These are phyloP conservation scores for Parascedosporium putredinis DNA, from an alignment of 2,329 filamentous ascomycete genomes.

Conservation along the genomic window DNA sequence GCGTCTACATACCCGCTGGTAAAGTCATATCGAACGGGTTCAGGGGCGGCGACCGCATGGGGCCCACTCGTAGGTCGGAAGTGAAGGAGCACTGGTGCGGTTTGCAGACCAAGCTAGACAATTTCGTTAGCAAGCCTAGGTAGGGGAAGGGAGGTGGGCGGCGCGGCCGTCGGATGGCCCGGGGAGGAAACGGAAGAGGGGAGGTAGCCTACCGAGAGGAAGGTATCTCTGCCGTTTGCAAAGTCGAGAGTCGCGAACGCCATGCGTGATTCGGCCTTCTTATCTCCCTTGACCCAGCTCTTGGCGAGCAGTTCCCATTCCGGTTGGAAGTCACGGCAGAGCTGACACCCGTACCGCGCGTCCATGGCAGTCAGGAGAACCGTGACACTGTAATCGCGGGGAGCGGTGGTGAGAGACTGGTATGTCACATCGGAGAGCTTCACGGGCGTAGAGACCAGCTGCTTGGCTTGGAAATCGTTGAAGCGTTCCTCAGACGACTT, in stretches of 20 bases:
- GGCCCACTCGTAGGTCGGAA: slow-evolving; percentile 75
- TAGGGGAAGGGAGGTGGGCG: too few species aligned
- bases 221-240: slow-evolving; percentile 67
- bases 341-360: slow-evolving; percentile 67
- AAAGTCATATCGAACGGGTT: slow-evolving; percentile 78
- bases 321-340: slow-evolving; percentile 85
- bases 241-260: slow-evolving; percentile 86
- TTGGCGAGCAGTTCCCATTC: slow-evolving; percentile 83
- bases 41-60: slow-evolving; percentile 57
- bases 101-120: slow-evolving; percentile 76
- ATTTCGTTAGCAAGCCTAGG: slow-evolving; percentile 7
- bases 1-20: slow-evolving; percentile 65
- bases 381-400: slow-evolving; percentile 73
- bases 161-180: too few species aligned
- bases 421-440: slow-evolving; percentile 72
- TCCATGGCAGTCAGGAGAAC: slow-evolving; percentile 84
- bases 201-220: slow-evolving; percentile 91
- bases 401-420: slow-evolving; percentile 60
- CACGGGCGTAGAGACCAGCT: slow-evolving; percentile 54
- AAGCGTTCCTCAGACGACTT: slow-evolving; percentile 57
- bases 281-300: slow-evolving; percentile 82
- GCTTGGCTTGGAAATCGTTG: slow-evolving; percentile 57
- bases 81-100: slow-evolving; percentile 78
- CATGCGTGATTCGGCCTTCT: slow-evolving; percentile 58
- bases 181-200: too few species aligned